A percentile compares a stretch with the other conserved stretches of the same genome.
These are phyloP conservation scores for Phytomonas sp. DNA, from an alignment of 208 protist genomes.

Conservation along the genomic window DNA sequence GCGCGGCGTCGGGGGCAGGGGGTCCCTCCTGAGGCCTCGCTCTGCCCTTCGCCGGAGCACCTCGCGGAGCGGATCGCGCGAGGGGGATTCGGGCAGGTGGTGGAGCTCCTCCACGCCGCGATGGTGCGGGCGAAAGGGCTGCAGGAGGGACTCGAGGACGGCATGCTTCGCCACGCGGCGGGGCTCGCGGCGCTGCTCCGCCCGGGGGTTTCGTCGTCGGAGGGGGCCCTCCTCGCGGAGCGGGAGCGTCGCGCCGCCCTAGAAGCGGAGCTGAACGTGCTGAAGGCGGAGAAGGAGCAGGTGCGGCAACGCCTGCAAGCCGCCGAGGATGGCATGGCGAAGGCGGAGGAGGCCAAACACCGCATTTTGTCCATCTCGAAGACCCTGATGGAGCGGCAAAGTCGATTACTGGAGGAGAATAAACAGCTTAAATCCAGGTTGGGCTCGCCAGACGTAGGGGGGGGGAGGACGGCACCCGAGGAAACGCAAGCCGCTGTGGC, in stretches of 20 bases:
- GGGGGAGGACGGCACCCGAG: not conserved
- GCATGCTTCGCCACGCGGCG: slow-evolving; percentile 1
- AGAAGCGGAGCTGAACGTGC: slow-evolving; percentile 18
- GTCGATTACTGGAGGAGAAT: slow-evolving; percentile 18
- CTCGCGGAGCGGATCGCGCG: not conserved
- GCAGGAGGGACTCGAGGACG: not conserved
- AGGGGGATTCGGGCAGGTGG: slow-evolving; percentile 13
- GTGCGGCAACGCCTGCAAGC: slow-evolving; percentile 16
- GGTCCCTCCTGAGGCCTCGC: not conserved
- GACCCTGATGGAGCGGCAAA: slow-evolving; percentile 29
- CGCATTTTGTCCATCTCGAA: slow-evolving; percentile 32
- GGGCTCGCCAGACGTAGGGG: not conserved
- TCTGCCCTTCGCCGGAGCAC: not conserved
- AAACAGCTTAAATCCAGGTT: slow-evolving; percentile 16
- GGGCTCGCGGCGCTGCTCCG: not conserved
- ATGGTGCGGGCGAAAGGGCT: slow-evolving; percentile 10
- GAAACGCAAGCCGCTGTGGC: not conserved
- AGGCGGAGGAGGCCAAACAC: slow-evolving; percentile 23
- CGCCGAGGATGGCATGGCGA: slow-evolving; percentile 10
- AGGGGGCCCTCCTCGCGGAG: slow-evolving; percentile 9
- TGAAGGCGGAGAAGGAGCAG: slow-evolving; percentile 16
- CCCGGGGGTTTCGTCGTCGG: slow-evolving; percentile 7
- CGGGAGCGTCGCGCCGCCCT: not conserved
- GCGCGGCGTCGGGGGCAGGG: not conserved
- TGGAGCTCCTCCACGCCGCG: slow-evolving; percentile 18